Base-by-base conservation (phyloP, 2,329 filamentous ascomycete species). In the Huntiella decipiens region DNA sequence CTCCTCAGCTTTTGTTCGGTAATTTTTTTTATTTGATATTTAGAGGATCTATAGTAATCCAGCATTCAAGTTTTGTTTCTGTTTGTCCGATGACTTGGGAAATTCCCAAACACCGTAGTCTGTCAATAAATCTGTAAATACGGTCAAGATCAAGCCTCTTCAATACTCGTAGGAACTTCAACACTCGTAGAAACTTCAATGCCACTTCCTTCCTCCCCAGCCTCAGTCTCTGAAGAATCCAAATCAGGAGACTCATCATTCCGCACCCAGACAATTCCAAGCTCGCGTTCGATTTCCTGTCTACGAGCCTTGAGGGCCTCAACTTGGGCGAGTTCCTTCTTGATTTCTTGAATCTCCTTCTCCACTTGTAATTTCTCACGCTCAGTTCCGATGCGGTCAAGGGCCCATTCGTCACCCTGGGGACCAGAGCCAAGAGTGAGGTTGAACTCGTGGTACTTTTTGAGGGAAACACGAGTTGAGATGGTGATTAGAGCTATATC, bases 381-480 rank as follows among this genome's bases (percentile, higher is more conserved):
- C 57, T 86, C 84, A 0, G 87, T 95, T 48, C 91, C 91, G 53
- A 98, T 96, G 47, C 84, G 77, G 60, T 95, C 82, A 60, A 94
- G 82, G 53, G 88, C 80, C 85, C 91, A 96, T 56, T 82, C 81
- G 46, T 83, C 79, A n/a, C 81, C 84, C 43, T 77, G 72, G 12
- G 82, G 76, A 44, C 87, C 88, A 49, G 82, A 65, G 22, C 87
- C 87, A 4, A 98, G 74, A 3, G 79, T 79, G 7, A 98, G 75
- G 54, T 92, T 93, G 62, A 78, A 95, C 0, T 79, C 87, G 63
- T 98, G 91, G 57, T 96, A 96, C 57, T 88, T 87, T 62, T 95
- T 95, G 48, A 98, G 71, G 16, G 85, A 93, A 11, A 84, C 88
- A 38, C 91, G 80, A 0, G 91, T 98, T 1, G 86, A 94, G 50